These are phyloP conservation scores for Apiotrichum siamense DNA, from an alignment of 1,284 basidiomycete genomes.

Conservation along the genomic window DNA sequence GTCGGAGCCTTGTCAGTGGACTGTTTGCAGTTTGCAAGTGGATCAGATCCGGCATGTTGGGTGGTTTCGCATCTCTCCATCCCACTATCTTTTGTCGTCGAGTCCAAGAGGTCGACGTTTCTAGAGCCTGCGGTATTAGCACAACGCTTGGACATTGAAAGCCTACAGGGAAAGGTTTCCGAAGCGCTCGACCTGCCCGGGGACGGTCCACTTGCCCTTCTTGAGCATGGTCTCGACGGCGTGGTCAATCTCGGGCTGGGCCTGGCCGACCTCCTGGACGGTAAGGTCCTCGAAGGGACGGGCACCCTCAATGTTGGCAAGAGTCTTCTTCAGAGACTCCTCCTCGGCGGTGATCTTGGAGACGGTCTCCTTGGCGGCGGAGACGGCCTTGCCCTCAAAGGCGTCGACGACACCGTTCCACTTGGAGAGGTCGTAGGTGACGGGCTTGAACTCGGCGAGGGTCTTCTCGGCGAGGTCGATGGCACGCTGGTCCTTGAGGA, in stretches of 20 bases:
- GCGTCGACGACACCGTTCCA: slow-evolving; percentile 95
- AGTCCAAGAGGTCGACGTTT: no score
- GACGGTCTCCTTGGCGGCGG: slow-evolving; percentile 84
- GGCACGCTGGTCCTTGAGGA: slow-evolving; percentile 88
- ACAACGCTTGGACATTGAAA: no score
- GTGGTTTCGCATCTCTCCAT: no score
- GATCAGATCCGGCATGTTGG: no score
- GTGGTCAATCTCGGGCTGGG: slow-evolving; percentile 86
- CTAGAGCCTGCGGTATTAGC: no score
- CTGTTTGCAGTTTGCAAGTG: no score
- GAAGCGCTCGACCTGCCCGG: slow-evolving; percentile 79
- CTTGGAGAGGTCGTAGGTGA: slow-evolving; percentile 87
- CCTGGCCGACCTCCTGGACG: slow-evolving; percentile 82
- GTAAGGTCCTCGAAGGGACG: slow-evolving; percentile 97
- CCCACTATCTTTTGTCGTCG: no score
- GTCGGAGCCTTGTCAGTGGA: no score
- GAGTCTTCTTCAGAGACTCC: slow-evolving; percentile 83
- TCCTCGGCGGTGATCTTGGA: slow-evolving; percentile 89
- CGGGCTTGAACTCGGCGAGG: slow-evolving; percentile 84
- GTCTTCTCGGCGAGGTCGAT: slow-evolving; percentile 90
- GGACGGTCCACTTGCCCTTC: slow-evolving; percentile 98
- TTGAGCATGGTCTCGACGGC: slow-evolving; percentile 91
- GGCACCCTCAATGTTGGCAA: slow-evolving; percentile 95
- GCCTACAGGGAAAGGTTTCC: not conserved
- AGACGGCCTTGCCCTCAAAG: slow-evolving; percentile 93